Percentiles rank a stretch among this genome's conserved stretches.
These are phyloP conservation scores for Cladosporium phlei DNA, from an alignment of 2,329 filamentous ascomycete species.

Conservation along the genomic window DNA sequence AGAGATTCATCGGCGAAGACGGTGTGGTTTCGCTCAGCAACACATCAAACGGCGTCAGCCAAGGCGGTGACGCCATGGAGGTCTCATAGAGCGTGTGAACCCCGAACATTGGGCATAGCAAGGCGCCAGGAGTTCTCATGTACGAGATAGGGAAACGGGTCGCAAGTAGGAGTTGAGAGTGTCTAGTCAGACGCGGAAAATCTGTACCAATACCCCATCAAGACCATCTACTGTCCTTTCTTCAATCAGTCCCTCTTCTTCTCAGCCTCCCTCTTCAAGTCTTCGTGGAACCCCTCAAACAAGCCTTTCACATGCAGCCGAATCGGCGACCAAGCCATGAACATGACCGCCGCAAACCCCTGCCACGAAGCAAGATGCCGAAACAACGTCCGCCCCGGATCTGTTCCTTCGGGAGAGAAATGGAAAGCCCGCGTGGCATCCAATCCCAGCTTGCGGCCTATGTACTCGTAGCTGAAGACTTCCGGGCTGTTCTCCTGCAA, in stretches of 20 bases:
- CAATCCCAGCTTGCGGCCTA: not conserved
- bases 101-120: not conserved
- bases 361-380: not conserved
- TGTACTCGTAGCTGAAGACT: conserved; percentile 1
- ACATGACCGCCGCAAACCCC: not conserved
- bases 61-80: conserved; percentile 60
- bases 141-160: not conserved
- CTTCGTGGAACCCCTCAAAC: not conserved
- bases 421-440: conserved; percentile 1
- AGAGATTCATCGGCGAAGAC: conserved; percentile 83
- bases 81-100: conserved; percentile 45
- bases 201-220: conserved; percentile 9
- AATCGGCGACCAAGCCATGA: not conserved
- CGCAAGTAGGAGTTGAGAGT: not conserved
- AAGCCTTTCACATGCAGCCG: not conserved
- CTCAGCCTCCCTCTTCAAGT: conserved; percentile 1
- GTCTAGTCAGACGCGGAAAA: not conserved
- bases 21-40: conserved; percentile 67
- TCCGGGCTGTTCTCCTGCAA: not conserved
- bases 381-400: not conserved
- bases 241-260: not conserved
- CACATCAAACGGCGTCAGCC: conserved; percentile 42
- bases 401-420: not conserved
- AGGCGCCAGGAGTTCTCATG: conserved; percentile 6
- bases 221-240: not conserved